These are phyloP conservation scores for Cyclotella choctawhatcheeana DNA, from an alignment of 108 stramenopile species.

Conservation along the genomic window DNA sequence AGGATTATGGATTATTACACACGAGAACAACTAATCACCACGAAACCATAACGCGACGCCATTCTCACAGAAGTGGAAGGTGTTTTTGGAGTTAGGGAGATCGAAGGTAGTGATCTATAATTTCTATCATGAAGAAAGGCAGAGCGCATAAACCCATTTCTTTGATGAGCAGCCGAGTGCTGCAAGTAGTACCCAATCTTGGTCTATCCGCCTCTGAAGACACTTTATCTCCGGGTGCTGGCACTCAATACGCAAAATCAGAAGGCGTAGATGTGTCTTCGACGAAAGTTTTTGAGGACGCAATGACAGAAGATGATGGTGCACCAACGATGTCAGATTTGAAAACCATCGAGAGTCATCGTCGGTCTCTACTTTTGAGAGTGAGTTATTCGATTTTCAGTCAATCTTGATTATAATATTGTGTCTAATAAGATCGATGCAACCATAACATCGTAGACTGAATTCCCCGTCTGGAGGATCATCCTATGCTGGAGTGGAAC, in stretches of 20 bases:
- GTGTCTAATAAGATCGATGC: background rate
- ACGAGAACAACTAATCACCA: too few species aligned
- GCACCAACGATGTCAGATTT: slow-evolving; percentile 6
- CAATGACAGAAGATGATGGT: background rate
- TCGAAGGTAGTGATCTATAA: too few species aligned
- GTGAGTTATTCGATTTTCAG: slow-evolving; percentile 2
- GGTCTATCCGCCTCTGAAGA: background rate
- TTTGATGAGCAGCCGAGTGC: background rate
- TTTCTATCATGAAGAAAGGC: too few species aligned
- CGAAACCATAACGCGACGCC: too few species aligned
- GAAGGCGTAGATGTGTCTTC: background rate
- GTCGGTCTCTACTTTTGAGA: slow-evolving; percentile 19
- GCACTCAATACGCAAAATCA: background rate
- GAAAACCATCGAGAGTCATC: slow-evolving; percentile 13
- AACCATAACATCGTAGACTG: slow-evolving; percentile 6
- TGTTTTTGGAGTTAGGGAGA: too few species aligned
- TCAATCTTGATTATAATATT: background rate
- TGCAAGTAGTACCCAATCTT: background rate
- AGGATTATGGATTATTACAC: too few species aligned
- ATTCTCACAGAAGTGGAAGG: too few species aligned
- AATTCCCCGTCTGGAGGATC: slow-evolving; percentile 26
- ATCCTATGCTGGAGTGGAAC: slow-evolving; percentile 23
- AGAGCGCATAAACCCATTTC: background rate
- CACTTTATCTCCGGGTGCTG: background rate
- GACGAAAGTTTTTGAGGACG: background rate